Evolutionary conservation across 768 basidiomycete genomes (phyloP), one percentile per base, ranked within the genome.

Genomic region (Suillus lakei): DNA sequence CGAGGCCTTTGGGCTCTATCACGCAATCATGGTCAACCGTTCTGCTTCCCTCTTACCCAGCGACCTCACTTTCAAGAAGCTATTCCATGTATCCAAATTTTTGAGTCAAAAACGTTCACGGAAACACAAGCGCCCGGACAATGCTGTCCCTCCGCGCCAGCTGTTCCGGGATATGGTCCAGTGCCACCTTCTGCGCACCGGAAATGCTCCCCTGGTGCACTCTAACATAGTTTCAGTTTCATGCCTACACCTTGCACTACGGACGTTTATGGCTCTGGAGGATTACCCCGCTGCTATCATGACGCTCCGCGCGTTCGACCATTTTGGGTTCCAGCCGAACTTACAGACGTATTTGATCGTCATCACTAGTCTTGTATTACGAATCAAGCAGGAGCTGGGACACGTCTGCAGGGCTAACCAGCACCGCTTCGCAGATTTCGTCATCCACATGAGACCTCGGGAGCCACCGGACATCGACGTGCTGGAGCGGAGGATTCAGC

Each of bases 251-350:
- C 68, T 78, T 32, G 79, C 80, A 1, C 74, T 88, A 5, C 79
- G 80, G n/a, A 74, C 80, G 0, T 84, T 86, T 67, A 71, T 88
- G 62, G 71, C 70, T 0, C 69, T 73, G 12, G 73, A 75, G 3
- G 87, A 88, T 72, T 87, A 85, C 64, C 72, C 83, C 13, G 86
- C 78, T 1, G 85, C 84, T 1, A 79, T 79, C 66, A 69, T 83
- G 54, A 74, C 74, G 21, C 64, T 88, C 10, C 74, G 72, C 28
- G 67, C 78, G 10, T 76, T 81, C 62, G 44, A 55, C 18, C 58
- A 65, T 0, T 72, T 79, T 39, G 70, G 72, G 2, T 70, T 82
- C 15, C 67, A 68, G 1, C 69, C 81, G 15, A 79, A 77, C 38
- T 67, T 77, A 8, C 74, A 72, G 50, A 80, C 79, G 2, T 86